These are phyloP conservation scores for Boeremia lycopersici DNA, from an alignment of 2,329 filamentous ascomycete genomes.

Conservation along the genomic window DNA sequence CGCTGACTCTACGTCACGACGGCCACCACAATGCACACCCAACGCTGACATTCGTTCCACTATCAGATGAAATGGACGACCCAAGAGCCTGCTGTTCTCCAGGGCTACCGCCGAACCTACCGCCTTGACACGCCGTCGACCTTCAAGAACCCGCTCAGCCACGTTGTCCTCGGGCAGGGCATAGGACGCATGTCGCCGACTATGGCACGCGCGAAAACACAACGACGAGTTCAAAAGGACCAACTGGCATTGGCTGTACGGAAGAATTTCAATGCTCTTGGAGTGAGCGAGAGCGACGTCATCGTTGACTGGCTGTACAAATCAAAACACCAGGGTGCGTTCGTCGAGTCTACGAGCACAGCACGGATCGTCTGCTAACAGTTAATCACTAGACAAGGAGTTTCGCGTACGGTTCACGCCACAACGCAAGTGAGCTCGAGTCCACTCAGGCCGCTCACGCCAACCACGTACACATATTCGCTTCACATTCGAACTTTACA, in stretches of 20 bases:
- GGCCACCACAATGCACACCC: constrained; percentile 5
- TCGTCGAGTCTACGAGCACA: neutral
- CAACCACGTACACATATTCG: constrained; percentile 12
- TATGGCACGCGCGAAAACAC: constrained; percentile 70
- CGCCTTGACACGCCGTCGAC: constrained; percentile 72
- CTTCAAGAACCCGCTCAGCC: constrained; percentile 61
- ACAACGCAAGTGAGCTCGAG: constrained; percentile 36
- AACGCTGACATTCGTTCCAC: constrained; percentile 19
- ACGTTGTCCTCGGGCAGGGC: constrained; percentile 60
- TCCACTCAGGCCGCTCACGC: constrained; percentile 16
- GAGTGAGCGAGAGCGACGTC: constrained; percentile 80
- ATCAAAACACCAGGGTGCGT: constrained; percentile 63
- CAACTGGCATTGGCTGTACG: constrained; percentile 73
- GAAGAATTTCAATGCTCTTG: constrained; percentile 83
- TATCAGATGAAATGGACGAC: constrained; percentile 67
- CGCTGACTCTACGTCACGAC: neutral
- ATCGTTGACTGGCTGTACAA: constrained; percentile 81
- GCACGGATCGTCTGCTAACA: constrained; percentile 7
- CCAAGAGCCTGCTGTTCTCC: constrained; percentile 70
- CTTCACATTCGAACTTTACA: constrained; percentile 39
- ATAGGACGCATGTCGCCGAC: constrained; percentile 77
- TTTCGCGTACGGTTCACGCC: constrained; percentile 54
- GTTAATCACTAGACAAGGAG: constrained; percentile 49
- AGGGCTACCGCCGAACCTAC: constrained; percentile 77
- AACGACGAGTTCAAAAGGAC: constrained; percentile 72